Percentiles rank a stretch among this genome's conserved stretches.
Conservation (phyloP, 306 rosid genomes). For the Vigna reflexopilosa region DNA sequence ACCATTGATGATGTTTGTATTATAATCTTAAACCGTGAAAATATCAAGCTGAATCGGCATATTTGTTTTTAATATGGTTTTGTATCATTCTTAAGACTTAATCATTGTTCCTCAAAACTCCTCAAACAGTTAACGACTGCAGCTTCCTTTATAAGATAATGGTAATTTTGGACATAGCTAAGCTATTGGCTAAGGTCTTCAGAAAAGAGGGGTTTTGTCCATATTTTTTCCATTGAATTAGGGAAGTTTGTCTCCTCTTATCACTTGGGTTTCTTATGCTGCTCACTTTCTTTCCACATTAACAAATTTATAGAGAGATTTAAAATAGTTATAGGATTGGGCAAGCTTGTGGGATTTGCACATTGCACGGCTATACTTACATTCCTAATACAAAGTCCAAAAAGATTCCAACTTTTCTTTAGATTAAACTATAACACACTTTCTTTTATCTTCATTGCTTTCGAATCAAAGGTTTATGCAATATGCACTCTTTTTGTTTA, state of each 20-base stretch:
- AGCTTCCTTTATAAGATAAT: not conserved
- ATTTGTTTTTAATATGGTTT: not conserved
- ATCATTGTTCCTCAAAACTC: not conserved
- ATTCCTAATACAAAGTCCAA: conserved; percentile 39
- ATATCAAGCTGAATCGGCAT: not conserved
- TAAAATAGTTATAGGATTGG: conserved; percentile 29
- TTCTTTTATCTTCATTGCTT: conserved; percentile 29
- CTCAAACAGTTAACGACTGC: not conserved
- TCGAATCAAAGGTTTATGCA: conserved; percentile 31
- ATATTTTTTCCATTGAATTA: conserved; percentile 28
- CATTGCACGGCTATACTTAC: conserved; percentile 46
- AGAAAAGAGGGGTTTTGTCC: conserved; percentile 54
- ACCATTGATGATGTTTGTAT: not conserved
- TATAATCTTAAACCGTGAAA: not conserved
- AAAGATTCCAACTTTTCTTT: conserved; percentile 34
- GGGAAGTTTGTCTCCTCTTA: conserved; percentile 34
- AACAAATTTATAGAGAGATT: not conserved
- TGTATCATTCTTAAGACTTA: not conserved
- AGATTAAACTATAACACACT: not conserved
- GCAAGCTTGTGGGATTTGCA: conserved; percentile 50
- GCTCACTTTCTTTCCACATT: not conserved
- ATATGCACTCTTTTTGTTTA: conserved; percentile 36
- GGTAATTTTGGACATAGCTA: conserved; percentile 13
- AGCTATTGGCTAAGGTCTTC: conserved; percentile 40
- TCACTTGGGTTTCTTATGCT: not conserved